Percentiles rank a stretch among this genome's conserved stretches.
Conservation (phyloP, 257 asterid genomes). For the Penstemon barbatus region DNA sequence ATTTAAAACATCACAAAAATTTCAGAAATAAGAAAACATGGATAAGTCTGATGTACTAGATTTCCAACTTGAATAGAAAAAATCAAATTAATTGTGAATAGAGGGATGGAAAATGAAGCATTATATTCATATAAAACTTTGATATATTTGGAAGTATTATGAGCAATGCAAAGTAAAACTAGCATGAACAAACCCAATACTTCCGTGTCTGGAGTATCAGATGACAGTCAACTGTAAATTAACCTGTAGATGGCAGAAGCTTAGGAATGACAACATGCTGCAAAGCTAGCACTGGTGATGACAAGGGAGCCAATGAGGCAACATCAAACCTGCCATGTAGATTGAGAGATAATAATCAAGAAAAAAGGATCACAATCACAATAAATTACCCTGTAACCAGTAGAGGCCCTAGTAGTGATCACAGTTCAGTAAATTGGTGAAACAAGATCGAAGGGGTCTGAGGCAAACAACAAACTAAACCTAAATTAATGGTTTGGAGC, state of each 20-base stretch:
- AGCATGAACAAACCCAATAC: not conserved
- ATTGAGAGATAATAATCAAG: conserved; percentile 18
- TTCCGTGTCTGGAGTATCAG: not conserved
- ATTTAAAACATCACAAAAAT: conserved; percentile 19
- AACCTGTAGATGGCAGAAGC: conserved; percentile 54
- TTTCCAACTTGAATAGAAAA: conserved; percentile 16
- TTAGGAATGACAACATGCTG: conserved; percentile 70
- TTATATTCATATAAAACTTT: conserved; percentile 3
- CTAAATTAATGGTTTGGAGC: too few relatives aligned
- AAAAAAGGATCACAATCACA: not conserved
- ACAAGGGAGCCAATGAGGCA: conserved; percentile 58
- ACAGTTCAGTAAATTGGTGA: too few relatives aligned
- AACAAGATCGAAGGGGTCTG: too few relatives aligned
- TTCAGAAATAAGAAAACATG: conserved; percentile 12
- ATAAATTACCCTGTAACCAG: too few relatives aligned
- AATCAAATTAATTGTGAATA: conserved; percentile 16
- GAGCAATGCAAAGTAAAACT: not conserved
- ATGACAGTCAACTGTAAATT: conserved; percentile 27
- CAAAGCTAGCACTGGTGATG: conserved; percentile 81
- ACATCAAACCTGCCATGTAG: conserved; percentile 80
- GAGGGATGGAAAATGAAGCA: conserved; percentile 10
- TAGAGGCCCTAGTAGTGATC: too few relatives aligned
- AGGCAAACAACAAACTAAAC: too few relatives aligned
- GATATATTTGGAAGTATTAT: not conserved
- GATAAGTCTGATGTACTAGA: not conserved